Base-by-base conservation (phyloP, 225 moss, liverwort and hornwort species). In the Rhytidiadelphus loreus region DNA sequence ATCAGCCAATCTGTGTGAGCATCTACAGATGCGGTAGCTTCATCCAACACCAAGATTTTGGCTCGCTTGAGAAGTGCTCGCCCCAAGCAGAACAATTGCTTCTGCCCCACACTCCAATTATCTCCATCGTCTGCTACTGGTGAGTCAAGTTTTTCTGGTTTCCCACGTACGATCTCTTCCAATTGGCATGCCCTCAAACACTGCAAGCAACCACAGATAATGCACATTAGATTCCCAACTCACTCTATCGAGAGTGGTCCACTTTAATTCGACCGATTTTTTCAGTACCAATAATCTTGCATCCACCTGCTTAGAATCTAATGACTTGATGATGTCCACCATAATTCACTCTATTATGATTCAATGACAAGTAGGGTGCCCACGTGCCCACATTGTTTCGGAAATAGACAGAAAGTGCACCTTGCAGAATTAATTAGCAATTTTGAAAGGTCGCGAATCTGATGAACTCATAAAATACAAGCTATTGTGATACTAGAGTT, bases 181-280 rank as follows among this genome's bases (percentile, higher is more conserved):
- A 96, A 84, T 91, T 95, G 96, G 82, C 96, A 94, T 77, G 95
- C 91, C 48, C 76, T 93, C 83, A 96, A 92, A 86, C 92, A 92
- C 95, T 95, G 90, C 90, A 83, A 82, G 44, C n/a, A 80, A 86
- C 80, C 64, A 16, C n/a, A 85, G 35, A 85, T 82, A 59, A 78
- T 73, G 53, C 61, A 88, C 24, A 68, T 87, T 41, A 87, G 77
- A n/a, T 71, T 52, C 63, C 73, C 33, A 19, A 55, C 22, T 44
- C 68, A 66, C 21, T 80, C 37, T 46, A 57, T 28, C 11, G 21
- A 86, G 39, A 24, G 35, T 87, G 37, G 28, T 44, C 59, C 59
- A 59, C 65, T 55, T 56, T 8, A 35, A 18, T 13, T 65, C 33
- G 25, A 35, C 17, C 24, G 25, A 66, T 41, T 41, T 41, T 30